Evolutionary conservation across 345 rosid genomes (phyloP), one percentile per base, ranked within the genome.

Genomic region (Pistacia atlantica): DNA sequence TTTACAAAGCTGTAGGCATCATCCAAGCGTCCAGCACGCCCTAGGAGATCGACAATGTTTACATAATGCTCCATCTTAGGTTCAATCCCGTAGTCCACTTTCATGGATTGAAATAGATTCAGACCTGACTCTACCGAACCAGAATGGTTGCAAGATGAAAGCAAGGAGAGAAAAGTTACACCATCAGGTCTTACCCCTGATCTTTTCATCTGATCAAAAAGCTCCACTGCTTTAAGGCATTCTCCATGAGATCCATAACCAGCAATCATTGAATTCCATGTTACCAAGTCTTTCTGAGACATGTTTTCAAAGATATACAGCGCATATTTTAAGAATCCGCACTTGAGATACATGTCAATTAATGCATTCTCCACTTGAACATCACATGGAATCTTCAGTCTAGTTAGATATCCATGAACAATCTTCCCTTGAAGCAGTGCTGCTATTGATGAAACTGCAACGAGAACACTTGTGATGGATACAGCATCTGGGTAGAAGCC

Each of bases 111-210:
- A 22, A 93, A 89, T 13, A 91, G 52, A 45, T 75, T 74, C 77
- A 80, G 86, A 71, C 98, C 97, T 79, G 87, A 89, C 71, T 88
- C 70, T 8, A 89, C 86, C 45, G 88, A 72, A 79, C 98, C 97
- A 13, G 92, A 87, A 87, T 91, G 98, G 75, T 87, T 93, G 84
- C 97, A 93, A 69, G 95, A 87, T 70, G 97, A 88, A 58, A 93
- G 79, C 82, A 92, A 74, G 80, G 91, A 84, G 69, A 89, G 79
- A 79, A 93, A 93, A 45, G 98, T 89, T n/a, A 86, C 82, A 65
- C 81, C 86, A 78, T 94, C 95, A 7, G 97, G 92, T 12, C 51
- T 73, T 74, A 81, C 77, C 64, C 88, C 91, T 54, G 51, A 73
- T 38, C 76, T 86, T 80, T 76, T 87, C 98, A 92, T 90, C 78